These are phyloP conservation scores for Rhodomyrtus tomentosa DNA, from an alignment of 345 rosid genomes.

Conservation along the genomic window DNA sequence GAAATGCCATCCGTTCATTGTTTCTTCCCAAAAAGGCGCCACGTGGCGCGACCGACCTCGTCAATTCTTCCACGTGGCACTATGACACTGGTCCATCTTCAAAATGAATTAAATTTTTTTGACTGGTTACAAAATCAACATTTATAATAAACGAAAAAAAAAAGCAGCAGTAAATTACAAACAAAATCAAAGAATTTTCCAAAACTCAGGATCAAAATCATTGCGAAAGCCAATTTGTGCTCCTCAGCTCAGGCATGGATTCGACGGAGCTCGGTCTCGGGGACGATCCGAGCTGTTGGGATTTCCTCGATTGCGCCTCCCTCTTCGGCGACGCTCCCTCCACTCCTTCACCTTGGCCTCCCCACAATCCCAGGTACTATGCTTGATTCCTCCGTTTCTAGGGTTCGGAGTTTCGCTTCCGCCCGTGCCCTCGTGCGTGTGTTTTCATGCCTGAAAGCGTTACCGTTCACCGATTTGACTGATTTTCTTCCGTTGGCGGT, in stretches of 20 bases:
- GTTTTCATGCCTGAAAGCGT: not conserved
- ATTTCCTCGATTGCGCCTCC: slow-evolving; percentile 23
- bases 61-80: not conserved
- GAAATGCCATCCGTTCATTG: not conserved
- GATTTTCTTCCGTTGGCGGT: not conserved
- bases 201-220: not conserved
- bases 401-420: not conserved
- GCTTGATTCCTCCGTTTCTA: too few relatives aligned
- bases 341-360: not conserved
- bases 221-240: not conserved
- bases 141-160: too few relatives aligned
- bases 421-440: not conserved
- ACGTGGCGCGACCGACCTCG: not conserved
- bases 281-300: slow-evolving; percentile 14
- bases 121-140: too few relatives aligned
- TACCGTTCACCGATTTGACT: not conserved
- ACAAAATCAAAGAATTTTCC: not conserved
- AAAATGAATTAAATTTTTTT: not conserved
- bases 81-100: not conserved
- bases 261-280: not conserved
- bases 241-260: slow-evolving; percentile 6
- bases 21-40: not conserved
- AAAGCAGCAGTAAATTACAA: too few relatives aligned
- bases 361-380: not conserved
- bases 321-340: not conserved